phyloP scores from a whole-genome alignment of 768 basidiomycete genomes.

The Xerocomellus intermedius region DNA sequence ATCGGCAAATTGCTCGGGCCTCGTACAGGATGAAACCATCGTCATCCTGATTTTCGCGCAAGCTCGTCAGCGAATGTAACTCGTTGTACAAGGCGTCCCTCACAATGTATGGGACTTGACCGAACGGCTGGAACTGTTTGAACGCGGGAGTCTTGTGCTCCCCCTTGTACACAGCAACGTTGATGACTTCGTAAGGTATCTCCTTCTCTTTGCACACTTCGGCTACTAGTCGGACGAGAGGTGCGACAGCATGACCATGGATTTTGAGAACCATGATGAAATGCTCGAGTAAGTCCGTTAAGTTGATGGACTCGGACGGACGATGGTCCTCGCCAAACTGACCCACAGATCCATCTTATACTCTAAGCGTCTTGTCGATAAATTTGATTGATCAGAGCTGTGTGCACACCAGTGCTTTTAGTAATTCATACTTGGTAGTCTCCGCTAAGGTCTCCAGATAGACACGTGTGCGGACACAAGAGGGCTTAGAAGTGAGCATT shows the following conservation, averaged over 20 bases:
- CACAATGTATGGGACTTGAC: constrained; percentile 37
- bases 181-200: constrained; percentile 38
- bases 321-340: neutral
- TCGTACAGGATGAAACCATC: constrained; percentile 33
- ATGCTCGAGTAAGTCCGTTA: neutral
- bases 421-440: too few species aligned
- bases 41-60: constrained; percentile 21
- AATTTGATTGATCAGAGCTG: too few species aligned
- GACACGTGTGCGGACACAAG: too few species aligned
- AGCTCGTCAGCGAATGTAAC: neutral
- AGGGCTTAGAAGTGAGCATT: too few species aligned
- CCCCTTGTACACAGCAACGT: constrained; percentile 33
- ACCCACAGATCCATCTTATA: neutral
- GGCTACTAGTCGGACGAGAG: constrained; percentile 41
- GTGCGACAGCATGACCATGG: constrained; percentile 37
- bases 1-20: constrained; percentile 31
- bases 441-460: too few species aligned
- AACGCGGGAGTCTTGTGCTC: constrained; percentile 33
- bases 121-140: constrained; percentile 37
- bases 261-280: constrained; percentile 45
- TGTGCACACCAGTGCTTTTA: too few species aligned
- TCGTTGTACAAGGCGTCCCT: neutral
- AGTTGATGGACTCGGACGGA: neutral
- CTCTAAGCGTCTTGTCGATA: too few species aligned
- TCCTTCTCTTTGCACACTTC: constrained; percentile 39